phyloP scores from a whole-genome alignment of 768 basidiomycete species.

The Amanita polypyramis region DNA sequence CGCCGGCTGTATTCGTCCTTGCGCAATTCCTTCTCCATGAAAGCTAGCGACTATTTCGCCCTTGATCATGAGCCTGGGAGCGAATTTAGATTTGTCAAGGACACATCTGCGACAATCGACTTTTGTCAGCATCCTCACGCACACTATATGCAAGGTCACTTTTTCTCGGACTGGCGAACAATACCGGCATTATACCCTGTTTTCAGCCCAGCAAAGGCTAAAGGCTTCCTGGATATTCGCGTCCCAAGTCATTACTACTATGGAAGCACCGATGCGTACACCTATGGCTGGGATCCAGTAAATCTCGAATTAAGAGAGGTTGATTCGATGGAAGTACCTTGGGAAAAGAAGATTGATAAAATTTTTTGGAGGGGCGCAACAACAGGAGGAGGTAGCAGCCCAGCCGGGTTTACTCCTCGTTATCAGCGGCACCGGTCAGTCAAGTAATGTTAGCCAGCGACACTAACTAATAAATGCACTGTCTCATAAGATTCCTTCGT shows the following conservation, averaged over 20 bases:
- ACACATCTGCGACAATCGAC: conserved; percentile 57
- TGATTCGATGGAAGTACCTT: conserved; percentile 80
- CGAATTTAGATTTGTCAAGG: conserved; percentile 55
- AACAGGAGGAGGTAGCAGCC: conserved; percentile 87
- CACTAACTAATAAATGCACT: conserved; percentile 10
- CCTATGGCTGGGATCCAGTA: conserved; percentile 84
- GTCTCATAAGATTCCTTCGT: conserved; percentile 47
- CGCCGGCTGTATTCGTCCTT: conserved; percentile 77
- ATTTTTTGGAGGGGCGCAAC: conserved; percentile 96
- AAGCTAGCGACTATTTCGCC: conserved; percentile 11
- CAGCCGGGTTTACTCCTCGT: conserved; percentile 68
- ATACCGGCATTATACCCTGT: conserved; percentile 86
- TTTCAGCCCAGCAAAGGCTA: conserved; percentile 83
- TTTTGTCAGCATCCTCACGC: conserved; percentile 79
- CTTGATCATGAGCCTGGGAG: conserved; percentile 25
- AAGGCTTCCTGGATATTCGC: conserved; percentile 81
- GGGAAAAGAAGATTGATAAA: conserved; percentile 80
- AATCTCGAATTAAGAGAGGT: conserved; percentile 63
- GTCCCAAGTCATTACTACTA: conserved; percentile 98
- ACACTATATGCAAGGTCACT: conserved; percentile 85
- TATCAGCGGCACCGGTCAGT: conserved; percentile 80
- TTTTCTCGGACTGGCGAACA: conserved; percentile 94
- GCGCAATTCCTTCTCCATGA: conserved; percentile 34
- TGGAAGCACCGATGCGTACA: conserved; percentile 68
- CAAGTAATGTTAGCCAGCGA: neutral